Evolutionary conservation across 164 flowering plant species (phyloP).

Genomic region (Chimonanthus salicifolius): DNA sequence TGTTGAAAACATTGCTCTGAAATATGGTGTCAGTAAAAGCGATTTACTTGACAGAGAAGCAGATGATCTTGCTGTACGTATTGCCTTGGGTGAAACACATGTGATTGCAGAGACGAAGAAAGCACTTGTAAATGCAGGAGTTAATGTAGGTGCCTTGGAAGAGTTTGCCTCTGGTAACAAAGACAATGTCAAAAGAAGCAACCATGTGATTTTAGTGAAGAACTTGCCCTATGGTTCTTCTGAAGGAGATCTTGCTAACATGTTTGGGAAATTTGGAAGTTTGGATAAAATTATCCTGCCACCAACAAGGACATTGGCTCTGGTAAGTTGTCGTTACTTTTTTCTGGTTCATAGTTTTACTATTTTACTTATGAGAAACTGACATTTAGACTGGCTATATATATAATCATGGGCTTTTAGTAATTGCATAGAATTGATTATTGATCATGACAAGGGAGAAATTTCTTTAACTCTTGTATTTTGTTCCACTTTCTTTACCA

Average conservation of each 20-base stretch:
- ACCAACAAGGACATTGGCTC: conserved; percentile 77
- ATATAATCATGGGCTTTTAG: not conserved
- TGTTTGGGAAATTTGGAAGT: conserved; percentile 86
- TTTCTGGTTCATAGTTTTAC: not conserved
- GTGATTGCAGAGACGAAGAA: conserved; percentile 88
- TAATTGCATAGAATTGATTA: not conserved
- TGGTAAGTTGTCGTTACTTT: conserved; percentile 50
- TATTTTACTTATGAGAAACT: not conserved
- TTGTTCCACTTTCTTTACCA: too few species aligned
- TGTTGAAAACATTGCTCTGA: conserved; percentile 85
- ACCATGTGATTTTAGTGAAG: conserved; percentile 77
- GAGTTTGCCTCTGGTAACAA: conserved; percentile 56
- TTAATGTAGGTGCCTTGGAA: conserved; percentile 68
- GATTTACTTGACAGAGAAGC: conserved; percentile 79
- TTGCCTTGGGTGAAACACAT: conserved; percentile 90
- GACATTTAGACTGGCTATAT: not conserved
- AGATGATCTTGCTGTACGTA: conserved; percentile 85
- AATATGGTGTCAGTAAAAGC: conserved; percentile 77
- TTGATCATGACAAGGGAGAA: not conserved
- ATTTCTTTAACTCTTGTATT: too few species aligned
- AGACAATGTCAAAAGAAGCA: conserved; percentile 68
- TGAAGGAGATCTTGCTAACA: conserved; percentile 65
- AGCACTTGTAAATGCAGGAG: conserved; percentile 70
- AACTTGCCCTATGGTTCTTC: conserved; percentile 89
- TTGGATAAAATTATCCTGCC: conserved; percentile 85